Evolutionary conservation across 2,329 filamentous ascomycete genomes (phyloP).

Genomic region (Aureobasidium mangrovei): DNA sequence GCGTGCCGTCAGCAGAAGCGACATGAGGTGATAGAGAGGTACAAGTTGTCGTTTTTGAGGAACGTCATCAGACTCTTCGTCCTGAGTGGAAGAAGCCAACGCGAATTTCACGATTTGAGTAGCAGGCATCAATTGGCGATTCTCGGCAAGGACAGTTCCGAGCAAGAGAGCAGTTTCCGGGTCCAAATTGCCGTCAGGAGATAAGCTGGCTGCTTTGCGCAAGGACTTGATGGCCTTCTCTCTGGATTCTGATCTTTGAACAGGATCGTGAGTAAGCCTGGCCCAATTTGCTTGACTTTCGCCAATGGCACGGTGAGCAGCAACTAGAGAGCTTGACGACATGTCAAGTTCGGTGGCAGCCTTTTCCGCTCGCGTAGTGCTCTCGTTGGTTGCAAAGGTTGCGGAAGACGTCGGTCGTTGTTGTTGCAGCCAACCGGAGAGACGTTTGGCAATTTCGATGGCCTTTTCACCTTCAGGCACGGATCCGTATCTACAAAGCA

Average conservation of each 20-base stretch:
- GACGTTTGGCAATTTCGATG: conserved; percentile 56
- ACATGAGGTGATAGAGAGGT: conserved; percentile 84
- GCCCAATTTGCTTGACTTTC: conserved; percentile 84
- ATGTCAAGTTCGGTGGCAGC: conserved; percentile 34
- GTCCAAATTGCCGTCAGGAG: conserved; percentile 39
- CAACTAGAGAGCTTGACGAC: conserved; percentile 53
- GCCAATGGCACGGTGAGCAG: conserved; percentile 77
- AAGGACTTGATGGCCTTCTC: conserved; percentile 61
- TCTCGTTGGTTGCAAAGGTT: conserved; percentile 14
- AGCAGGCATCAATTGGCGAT: conserved; percentile 67
- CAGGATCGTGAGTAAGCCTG: conserved; percentile 66
- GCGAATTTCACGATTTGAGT: conserved; percentile 75
- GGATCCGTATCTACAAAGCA: conserved; percentile 75
- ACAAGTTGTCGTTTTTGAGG: conserved; percentile 52
- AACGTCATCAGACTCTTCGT: background rate
- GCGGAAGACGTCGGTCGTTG: conserved; percentile 30
- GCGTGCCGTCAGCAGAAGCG: conserved; percentile 73
- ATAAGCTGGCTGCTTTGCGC: conserved; percentile 1
- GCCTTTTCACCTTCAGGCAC: conserved; percentile 70
- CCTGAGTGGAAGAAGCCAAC: conserved; percentile 47
- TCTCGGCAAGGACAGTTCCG: conserved; percentile 78
- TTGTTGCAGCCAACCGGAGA: conserved; percentile 68
- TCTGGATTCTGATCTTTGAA: conserved; percentile 63
- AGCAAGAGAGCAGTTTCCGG: conserved; percentile 73
- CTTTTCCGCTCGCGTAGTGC: conserved; percentile 8